Percentiles rank a stretch among this genome's conserved stretches.
Conservation (phyloP, 2,329 filamentous ascomycete genomes). For the Calonectria pteridis region DNA sequence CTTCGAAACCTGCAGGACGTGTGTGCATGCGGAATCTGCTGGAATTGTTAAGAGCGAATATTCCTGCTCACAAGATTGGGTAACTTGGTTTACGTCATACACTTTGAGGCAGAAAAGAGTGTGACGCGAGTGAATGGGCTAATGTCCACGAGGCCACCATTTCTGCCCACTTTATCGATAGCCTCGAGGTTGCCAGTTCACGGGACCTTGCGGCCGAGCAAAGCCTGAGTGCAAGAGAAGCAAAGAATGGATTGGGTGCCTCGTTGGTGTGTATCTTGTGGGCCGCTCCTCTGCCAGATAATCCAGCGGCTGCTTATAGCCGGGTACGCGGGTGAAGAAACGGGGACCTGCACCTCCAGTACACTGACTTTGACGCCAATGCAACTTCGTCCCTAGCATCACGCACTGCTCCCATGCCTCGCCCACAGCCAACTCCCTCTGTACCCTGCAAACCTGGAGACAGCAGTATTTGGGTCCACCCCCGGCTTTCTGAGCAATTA, state of each 20-base stretch:
- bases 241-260: background rate
- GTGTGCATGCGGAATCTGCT: background rate
- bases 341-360: background rate
- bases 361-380: background rate
- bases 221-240: background rate
- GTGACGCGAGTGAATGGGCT: conserved; percentile 5
- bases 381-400: background rate
- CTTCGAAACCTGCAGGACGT: background rate
- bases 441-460: conserved; percentile 7
- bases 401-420: background rate
- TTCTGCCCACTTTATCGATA: background rate
- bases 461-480: background rate
- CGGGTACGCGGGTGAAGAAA: background rate
- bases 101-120: background rate
- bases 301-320: background rate
- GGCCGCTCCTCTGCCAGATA: background rate
- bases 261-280: background rate
- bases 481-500: background rate
- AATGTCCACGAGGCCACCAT: conserved; percentile 10
- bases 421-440: background rate
- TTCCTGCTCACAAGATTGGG: background rate
- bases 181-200: conserved; percentile 6
- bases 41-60: background rate
- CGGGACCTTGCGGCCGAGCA: background rate
- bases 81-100: background rate